Base-by-base conservation (phyloP, 179 eudicot species). In the Nepenthes alata region DNA sequence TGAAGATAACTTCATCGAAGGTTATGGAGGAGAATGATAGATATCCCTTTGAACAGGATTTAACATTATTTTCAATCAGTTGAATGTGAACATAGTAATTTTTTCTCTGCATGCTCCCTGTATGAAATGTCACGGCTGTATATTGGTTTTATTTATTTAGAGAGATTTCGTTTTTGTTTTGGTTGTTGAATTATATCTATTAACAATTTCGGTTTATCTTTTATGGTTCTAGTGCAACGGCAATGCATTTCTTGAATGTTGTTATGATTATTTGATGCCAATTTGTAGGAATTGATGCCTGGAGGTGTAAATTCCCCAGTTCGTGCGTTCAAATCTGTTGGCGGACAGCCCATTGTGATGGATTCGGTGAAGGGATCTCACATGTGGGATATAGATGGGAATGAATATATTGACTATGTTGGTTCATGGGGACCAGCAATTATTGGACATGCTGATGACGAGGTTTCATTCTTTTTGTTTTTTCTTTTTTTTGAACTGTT, bases 351-450 rank as follows among this genome's bases (percentile, higher is more conserved):
- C 58, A 89, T 93, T 66, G 12, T 89, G 6, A 70, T 89, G 39
- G 97, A 89, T 67, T 85, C 89, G 58, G 95, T 84, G 56, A 90
- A 93, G 77, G 98, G 95, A 62, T 77, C 93, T 66, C 84, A 74
- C 63, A 81, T 87, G 87, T 81, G 95, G 88, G 98, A 93, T 70
- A 89, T 85, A 34, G 95, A 93, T 74, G 97, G 97, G 55, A 93
- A 93, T 60, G 85, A 93, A 72, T 93, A 93, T 77, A 87, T 93
- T 57, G 97, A 93, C 71, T 89, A 93, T 72, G 96, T 93, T 50
- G 96, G 97, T 71, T 93, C 95, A 1, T 89, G 97, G 97, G 98
- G 97, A 13, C 97, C 94, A 15, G 97, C 98, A 59, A 93, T 93
- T 44, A 89, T 89, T 59, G 97, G 94, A 64, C 98, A 89, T 69